Conservation (phyloP, 345 rosid genomes). For the Heritiera littoralis region DNA sequence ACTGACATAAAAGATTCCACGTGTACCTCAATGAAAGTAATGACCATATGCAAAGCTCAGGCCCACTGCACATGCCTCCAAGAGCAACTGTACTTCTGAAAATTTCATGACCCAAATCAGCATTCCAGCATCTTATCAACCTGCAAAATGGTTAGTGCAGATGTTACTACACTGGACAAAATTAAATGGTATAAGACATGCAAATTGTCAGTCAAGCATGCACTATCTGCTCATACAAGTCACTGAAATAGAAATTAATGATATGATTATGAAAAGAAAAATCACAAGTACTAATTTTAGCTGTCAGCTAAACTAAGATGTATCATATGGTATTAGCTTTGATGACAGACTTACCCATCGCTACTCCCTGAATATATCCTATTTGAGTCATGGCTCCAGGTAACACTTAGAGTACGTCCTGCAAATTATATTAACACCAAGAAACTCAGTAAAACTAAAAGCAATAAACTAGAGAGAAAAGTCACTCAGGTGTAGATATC, state of each 20-base stretch:
- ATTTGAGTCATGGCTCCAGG: slow-evolving; percentile 67
- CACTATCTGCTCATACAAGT: background rate
- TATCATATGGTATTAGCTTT: background rate
- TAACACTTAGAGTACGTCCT: slow-evolving; percentile 82
- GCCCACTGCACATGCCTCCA: slow-evolving; percentile 66
- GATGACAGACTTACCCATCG: slow-evolving; percentile 70
- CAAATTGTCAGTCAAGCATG: background rate
- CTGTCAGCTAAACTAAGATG: background rate
- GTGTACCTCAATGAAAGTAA: slow-evolving; percentile 78
- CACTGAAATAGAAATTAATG: slow-evolving; percentile 3
- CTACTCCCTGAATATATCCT: slow-evolving; percentile 83
- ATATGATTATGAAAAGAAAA: background rate
- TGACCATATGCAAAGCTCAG: slow-evolving; percentile 85
- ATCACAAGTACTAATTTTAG: background rate
- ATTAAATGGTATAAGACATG: background rate
- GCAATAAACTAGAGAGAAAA: slow-evolving; percentile 17
- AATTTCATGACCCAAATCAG: slow-evolving; percentile 58
- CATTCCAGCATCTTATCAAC: slow-evolving; percentile 93
- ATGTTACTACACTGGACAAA: background rate
- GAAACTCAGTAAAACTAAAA: slow-evolving; percentile 20
- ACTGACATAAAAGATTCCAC: background rate
- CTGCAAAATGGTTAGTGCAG: slow-evolving; percentile 40
- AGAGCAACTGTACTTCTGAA: slow-evolving; percentile 83
- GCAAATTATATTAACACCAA: slow-evolving; percentile 25
- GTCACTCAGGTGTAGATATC: slow-evolving; percentile 39